A percentile compares a stretch with the other conserved stretches of the same genome.
Evolutionary conservation across 768 basidiomycete species (phyloP).

Genomic region (Lyophyllum decastes): DNA sequence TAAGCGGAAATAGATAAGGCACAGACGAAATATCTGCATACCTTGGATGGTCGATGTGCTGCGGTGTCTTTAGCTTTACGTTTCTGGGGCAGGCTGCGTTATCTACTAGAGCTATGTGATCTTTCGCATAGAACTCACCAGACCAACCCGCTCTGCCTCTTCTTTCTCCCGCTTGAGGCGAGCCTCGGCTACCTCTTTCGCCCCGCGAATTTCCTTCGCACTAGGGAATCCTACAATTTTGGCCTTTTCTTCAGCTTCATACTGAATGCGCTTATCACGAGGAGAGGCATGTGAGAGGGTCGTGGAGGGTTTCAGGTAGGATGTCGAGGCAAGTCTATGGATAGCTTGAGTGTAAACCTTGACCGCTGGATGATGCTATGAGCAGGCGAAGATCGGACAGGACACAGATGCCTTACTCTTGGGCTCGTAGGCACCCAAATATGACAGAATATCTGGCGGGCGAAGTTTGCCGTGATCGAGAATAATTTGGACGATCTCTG

Average conservation of each 20-base stretch:
- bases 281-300: constrained; percentile 78
- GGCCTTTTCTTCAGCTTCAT: constrained; percentile 76
- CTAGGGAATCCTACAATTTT: constrained; percentile 79
- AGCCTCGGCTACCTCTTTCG: constrained; percentile 64
- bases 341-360: constrained; percentile 61
- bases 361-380: constrained; percentile 17
- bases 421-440: constrained; percentile 50
- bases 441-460: constrained; percentile 65
- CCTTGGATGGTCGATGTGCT: constrained; percentile 55
- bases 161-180: constrained; percentile 71
- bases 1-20: neutral
- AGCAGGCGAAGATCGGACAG: neutral
- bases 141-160: constrained; percentile 69
- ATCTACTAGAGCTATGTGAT: constrained; percentile 15
- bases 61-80: constrained; percentile 55
- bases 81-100: constrained; percentile 48
- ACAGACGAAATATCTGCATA: constrained; percentile 21
- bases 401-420: constrained; percentile 47
- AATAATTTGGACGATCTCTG: constrained; percentile 73
- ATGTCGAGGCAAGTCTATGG: constrained; percentile 66
- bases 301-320: constrained; percentile 83
- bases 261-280: constrained; percentile 76
- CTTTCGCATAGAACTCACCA: constrained; percentile 49
- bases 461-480: constrained; percentile 87
- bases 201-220: constrained; percentile 74